Percentiles rank a stretch among this genome's conserved stretches.
Conservation (phyloP, 345 rosid genomes). For the Ailanthus altissimus region DNA sequence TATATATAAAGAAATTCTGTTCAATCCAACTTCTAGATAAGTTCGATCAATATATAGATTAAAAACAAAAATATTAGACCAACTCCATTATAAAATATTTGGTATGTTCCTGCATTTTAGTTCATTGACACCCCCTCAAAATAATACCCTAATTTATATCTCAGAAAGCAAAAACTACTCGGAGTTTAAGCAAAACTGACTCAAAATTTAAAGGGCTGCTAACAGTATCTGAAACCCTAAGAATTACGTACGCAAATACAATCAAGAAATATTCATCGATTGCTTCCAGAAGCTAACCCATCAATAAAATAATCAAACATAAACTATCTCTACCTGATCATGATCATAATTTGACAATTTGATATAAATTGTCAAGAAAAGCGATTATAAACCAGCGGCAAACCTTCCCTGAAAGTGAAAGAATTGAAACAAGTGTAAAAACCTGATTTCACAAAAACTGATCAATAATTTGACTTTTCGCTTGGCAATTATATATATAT, state of each 20-base stretch:
- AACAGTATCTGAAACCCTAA: no score
- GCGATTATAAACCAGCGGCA: not conserved
- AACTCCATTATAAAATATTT: not conserved
- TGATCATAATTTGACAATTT: not conserved
- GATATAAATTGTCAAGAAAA: no score
- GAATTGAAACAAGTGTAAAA: not conserved
- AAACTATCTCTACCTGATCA: not conserved
- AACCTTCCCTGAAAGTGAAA: constrained; percentile 5
- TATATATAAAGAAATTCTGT: not conserved
- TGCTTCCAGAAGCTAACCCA: not conserved
- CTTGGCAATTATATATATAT: not conserved
- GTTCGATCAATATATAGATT: not conserved
- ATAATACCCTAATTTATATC: no score
- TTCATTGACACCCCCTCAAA: no score
- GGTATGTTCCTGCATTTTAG: not conserved
- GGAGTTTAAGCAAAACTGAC: no score
- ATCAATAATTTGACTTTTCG: constrained; percentile 2
- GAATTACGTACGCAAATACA: no score
- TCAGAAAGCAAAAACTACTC: no score
- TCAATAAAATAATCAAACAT: not conserved
- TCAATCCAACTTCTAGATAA: no score
- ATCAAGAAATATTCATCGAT: not conserved
- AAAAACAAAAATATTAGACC: not conserved
- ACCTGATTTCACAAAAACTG: not conserved
- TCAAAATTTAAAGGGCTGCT: no score